These are phyloP conservation scores for Russula virescens DNA, from an alignment of 768 basidiomycete genomes.

Conservation along the genomic window DNA sequence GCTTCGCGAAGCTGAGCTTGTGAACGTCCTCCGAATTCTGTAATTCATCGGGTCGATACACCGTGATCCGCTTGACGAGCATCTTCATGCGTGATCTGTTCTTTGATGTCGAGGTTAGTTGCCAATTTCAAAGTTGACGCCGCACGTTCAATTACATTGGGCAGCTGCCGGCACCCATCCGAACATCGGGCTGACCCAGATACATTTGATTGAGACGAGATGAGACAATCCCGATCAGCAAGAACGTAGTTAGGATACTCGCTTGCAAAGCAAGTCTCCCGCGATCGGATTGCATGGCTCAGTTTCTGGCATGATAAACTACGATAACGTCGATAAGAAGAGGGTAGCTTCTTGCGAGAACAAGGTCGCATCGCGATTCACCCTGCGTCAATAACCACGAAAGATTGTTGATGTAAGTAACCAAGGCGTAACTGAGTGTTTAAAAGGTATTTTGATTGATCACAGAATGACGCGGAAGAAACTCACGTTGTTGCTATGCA, in stretches of 20 bases:
- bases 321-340: not conserved
- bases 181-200: conserved; percentile 29
- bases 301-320: not conserved
- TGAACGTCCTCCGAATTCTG: not conserved
- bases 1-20: not conserved
- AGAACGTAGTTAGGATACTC: not conserved
- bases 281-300: not conserved
- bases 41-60: not conserved
- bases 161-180: conserved; percentile 31
- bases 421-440: not conserved
- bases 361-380: not conserved
- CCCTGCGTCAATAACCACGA: not conserved
- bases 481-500: not conserved
- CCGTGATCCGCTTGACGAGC: not conserved
- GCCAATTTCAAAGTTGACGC: not conserved
- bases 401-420: not conserved
- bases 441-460: not conserved
- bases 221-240: not conserved
- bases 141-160: not conserved
- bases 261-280: not conserved
- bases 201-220: conserved; percentile 30
- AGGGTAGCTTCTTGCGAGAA: not conserved
- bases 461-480: not conserved
- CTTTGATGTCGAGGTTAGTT: not conserved
- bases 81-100: not conserved